Evolutionary conservation across 805 yeast genomes (phyloP), one percentile per base, ranked within the genome.

Genomic region (Suhomyces prunicola): DNA sequence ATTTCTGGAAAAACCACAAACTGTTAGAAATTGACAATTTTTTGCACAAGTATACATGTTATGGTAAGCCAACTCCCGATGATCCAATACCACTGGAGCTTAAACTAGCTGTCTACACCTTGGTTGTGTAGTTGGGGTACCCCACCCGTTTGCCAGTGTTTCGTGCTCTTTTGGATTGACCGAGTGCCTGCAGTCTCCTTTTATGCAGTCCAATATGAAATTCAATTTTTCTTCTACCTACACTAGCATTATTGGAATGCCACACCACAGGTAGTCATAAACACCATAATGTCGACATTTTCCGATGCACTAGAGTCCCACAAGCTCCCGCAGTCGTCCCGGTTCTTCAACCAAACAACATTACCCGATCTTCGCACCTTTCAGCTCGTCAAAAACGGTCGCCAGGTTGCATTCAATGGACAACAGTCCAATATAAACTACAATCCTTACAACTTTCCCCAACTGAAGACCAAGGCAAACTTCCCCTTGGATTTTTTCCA

Each of bases 371-470:
- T 65, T 46, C 57, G 60, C 50, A 53, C 58, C 3, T 62, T 50
- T 47, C 60, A 57, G 46, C 55, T 59, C 9, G 51, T 54, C 7
- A 54, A 55, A 23, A 56, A 61, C 36, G 52, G 56, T 22, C 58
- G 57, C 45, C 62, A 55, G 12, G 51, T 59, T 13, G 45, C 52
- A 8, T 59, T 66, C 52, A 67, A 65, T 52, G 64, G 66, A 24
- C 69, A 64, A 50, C 29, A 47, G 12, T 46, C 69, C 46, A 67
- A 64, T 49, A 60, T 67, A 39, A 67, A 71, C 47, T 76, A 76
- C 57, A 75, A 76, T 57, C 83, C 84, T 6, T 79, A 66, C 57
- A 60, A 69, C 31, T 74, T 68, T 48, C 81, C 83, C 3, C 83
- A 79, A 54, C 76, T 63, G 58, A 68, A 73, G 52, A 71, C 75